Base-by-base conservation (phyloP, 1,284 basidiomycete species). In the Ceratobasidium sp. region DNA sequence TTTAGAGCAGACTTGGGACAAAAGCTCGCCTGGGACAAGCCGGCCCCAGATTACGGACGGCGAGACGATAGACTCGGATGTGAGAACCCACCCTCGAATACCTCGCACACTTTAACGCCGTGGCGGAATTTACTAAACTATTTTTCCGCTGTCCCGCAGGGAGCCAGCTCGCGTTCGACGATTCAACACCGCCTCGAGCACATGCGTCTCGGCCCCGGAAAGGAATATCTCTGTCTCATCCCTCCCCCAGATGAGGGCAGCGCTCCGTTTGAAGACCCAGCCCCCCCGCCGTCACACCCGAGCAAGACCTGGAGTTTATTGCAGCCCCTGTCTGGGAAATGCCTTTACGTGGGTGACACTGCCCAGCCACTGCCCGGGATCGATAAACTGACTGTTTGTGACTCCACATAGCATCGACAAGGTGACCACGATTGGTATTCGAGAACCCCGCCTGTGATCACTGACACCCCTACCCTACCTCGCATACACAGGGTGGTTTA, bases 241-340 rank as follows among this genome's bases (percentile, higher is more conserved):
- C 90, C 91, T 9, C 86, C 87, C 72, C 82, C 88, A 36, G 67
- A 83, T 84, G 56, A 83, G 86, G 73, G 81, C 81, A 74, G 77
- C 78, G 49, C 80, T 83, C 72, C 76, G 51, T 81, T 83, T 21
- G 86, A 88, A 61, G 85, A 87, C 53, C 77, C 84, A 48, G 83
- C 87, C 74, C 81, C 85, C 73, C 86, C 89, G 76, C 79, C 85
- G 56, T 64, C 72, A 23, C 70, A 53, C 48, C 87, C 91, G 44
- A 85, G 86, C 72, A 87, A 89, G 78, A 88, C 88, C 78, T 93
- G 91, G 91, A 88, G 88, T 18, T 83, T 93, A 71, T 84, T 93
- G 42, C 88, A 91, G 77, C 88, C 91, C 62, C 83, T 93, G 74
- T 83, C 87, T 73, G 91, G 88, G 75, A 86, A 84, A 73, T 93